Evolutionary conservation across 768 basidiomycete genomes (phyloP), one percentile per base, ranked within the genome.

Genomic region (Auricularia sp.): DNA sequence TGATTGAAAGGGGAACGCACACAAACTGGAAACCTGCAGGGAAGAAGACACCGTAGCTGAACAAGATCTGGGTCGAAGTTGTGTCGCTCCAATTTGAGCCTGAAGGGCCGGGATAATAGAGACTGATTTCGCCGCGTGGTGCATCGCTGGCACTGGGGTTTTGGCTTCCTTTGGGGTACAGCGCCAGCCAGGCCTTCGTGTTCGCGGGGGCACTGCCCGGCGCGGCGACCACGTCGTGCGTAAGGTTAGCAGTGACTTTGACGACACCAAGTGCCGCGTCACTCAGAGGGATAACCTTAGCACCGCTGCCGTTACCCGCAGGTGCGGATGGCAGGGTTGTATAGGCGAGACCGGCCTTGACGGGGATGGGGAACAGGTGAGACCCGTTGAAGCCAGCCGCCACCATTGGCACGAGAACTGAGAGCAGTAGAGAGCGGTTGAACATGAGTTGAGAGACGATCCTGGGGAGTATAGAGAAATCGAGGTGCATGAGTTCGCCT

Each of bases 101-200:
- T 80, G 47, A 8, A 51, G 84, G 83, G 3, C 87, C 88, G 58
- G 81, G 80, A 56, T 87, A 81, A 73, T 91, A 90, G 80, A 90
- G 88, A 18, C 86, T 87, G 71, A 88, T 75, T 14, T 88, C 88
- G 63, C 86, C 86, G 24, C 63, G 75, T 75, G 18, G 81, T 18
- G 71, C 56, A 67, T 79, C 75, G 11, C 72, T 72, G 5, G 47
- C 47, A 21, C 47, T 51, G 69, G 81, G 82, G n/a, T 77, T 83
- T 74, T 81, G 84, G 61, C 85, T 86, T 35, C 85, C 86, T 70
- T 81, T 65, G 42, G 84, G 82, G 71, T 80, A 87, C 66, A 76
- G 75, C 1, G 83, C 82, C 70, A 78, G 77, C 81, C 85, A 83
- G 13, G 80, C 76, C 56, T 1, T 24, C 73, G 79, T 80, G 69